Base-by-base conservation (phyloP, 2,329 filamentous ascomycete species). In the Fusarium sp. region DNA sequence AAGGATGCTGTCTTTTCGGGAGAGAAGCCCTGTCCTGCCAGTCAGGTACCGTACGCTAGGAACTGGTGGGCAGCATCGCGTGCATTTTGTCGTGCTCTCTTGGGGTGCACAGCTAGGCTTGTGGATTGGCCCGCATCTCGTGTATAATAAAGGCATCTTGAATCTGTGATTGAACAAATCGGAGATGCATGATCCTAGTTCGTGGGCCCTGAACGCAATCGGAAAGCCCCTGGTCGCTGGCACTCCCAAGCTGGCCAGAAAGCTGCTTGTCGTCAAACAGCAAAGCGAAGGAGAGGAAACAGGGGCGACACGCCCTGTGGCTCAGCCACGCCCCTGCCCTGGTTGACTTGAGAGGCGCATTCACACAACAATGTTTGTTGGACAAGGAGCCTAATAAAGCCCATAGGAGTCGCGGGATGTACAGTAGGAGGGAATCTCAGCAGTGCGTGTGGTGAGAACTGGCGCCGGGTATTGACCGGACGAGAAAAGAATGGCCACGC, bases 181-280 rank as follows among this genome's bases (percentile, higher is more conserved):
- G 59, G 60, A 72, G 66, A 75, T 70, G 70, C 73, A 70, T 73
- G 68, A 75, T 77, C 74, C 75, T 61, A 55, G 75, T 51, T 62
- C 64, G 53, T 62, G 58, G 58, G 46, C 51, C 59, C 28, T 72
- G 58, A 55, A 61, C 55, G 62, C 60, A 62, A 72, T 67, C 54
- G 62, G 52, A 58, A 51, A 57, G 43, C 54, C 66, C 70, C 67
- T 73, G 69, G 58, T 55, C 48, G 55, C 51, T 50, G 55, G 50
- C 53, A 50, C 50, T 47, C 58, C 41, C 52, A 55, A 62, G 54
- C 56, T 59, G 46, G 40, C 37, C 51, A 31, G 57, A 34, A 52
- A 60, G 60, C 56, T 52, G 40, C 41, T 15, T 23, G 46, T 61
- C 59, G 51, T 57, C 48, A 60, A 50, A 53, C 48, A 56, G 44